Evolutionary conservation across 768 basidiomycete species (phyloP).

Genomic region (Russula vinacea): DNA sequence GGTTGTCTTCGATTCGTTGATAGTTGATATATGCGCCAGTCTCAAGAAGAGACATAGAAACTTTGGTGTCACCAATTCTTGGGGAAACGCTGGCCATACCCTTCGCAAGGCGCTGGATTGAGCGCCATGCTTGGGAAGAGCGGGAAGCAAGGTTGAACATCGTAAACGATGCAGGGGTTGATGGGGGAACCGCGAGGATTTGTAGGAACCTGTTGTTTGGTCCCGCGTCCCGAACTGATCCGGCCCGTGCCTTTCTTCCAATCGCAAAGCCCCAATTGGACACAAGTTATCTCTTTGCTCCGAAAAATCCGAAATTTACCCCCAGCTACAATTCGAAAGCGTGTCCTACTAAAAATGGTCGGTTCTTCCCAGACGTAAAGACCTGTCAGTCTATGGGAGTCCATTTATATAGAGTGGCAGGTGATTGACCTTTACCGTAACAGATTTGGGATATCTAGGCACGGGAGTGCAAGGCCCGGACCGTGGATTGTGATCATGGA

Average conservation of each 20-base stretch:
- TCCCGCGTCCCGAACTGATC: slow-evolving; percentile 12
- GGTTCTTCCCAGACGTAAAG: not conserved
- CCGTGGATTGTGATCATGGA: too few relatives aligned
- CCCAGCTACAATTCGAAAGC: not conserved
- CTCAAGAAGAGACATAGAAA: slow-evolving; percentile 84
- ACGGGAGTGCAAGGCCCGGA: too few relatives aligned
- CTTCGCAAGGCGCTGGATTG: slow-evolving; percentile 27
- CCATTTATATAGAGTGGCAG: too few relatives aligned
- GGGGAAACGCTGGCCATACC: slow-evolving; percentile 77
- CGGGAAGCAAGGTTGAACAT: slow-evolving; percentile 30
- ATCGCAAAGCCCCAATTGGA: slow-evolving; percentile 7
- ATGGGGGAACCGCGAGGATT: slow-evolving; percentile 9
- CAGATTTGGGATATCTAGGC: too few relatives aligned
- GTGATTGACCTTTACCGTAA: too few relatives aligned
- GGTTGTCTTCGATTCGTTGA: slow-evolving; percentile 97
- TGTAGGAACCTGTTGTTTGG: slow-evolving; percentile 5
- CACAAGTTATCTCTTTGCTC: not conserved
- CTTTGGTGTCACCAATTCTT: slow-evolving; percentile 86
- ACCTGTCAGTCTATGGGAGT: not conserved
- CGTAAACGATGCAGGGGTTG: slow-evolving; percentile 25
- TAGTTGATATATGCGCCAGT: slow-evolving; percentile 86
- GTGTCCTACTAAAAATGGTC: not conserved
- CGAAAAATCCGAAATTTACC: not conserved
- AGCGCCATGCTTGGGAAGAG: slow-evolving; percentile 30
- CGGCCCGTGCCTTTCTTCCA: slow-evolving; percentile 23